Evolutionary conservation across 805 yeast genomes (phyloP).

Genomic region (Teunomyces gatunensis): DNA sequence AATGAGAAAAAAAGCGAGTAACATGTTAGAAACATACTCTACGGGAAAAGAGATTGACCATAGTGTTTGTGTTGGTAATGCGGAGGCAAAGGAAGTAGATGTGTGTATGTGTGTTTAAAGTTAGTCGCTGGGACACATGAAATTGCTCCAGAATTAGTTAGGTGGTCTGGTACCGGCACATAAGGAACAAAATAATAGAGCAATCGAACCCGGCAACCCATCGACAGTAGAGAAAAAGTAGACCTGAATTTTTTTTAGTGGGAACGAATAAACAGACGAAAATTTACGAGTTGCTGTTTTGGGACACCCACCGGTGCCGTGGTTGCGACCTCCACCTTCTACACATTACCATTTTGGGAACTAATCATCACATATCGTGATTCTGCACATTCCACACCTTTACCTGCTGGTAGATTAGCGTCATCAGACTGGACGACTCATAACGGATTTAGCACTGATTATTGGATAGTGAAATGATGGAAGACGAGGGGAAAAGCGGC

Average conservation of each 20-base stretch:
- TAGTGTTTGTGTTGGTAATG: neutral
- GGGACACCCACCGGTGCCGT: neutral
- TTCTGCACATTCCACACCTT: neutral
- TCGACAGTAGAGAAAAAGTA: no score
- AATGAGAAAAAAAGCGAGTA: neutral
- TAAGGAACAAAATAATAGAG: neutral
- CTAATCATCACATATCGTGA: neutral
- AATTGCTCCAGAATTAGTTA: neutral
- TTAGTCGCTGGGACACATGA: neutral
- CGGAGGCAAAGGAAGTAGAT: neutral
- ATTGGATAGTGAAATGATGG: no score
- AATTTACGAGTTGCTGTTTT: neutral
- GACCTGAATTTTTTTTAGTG: neutral
- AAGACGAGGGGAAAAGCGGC: no score
- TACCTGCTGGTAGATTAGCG: neutral
- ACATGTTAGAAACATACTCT: neutral
- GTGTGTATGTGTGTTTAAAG: neutral
- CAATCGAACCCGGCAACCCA: neutral
- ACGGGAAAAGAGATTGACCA: constrained; percentile 6
- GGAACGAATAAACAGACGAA: neutral
- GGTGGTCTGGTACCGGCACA: neutral
- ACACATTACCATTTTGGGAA: neutral
- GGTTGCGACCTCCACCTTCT: neutral
- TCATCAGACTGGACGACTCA: neutral
- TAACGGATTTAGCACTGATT: no score